Evolutionary conservation across 1,139 yeast genomes (phyloP), one percentile per base, ranked within the genome.

Genomic region (Nakaseomyces nivariensis): DNA sequence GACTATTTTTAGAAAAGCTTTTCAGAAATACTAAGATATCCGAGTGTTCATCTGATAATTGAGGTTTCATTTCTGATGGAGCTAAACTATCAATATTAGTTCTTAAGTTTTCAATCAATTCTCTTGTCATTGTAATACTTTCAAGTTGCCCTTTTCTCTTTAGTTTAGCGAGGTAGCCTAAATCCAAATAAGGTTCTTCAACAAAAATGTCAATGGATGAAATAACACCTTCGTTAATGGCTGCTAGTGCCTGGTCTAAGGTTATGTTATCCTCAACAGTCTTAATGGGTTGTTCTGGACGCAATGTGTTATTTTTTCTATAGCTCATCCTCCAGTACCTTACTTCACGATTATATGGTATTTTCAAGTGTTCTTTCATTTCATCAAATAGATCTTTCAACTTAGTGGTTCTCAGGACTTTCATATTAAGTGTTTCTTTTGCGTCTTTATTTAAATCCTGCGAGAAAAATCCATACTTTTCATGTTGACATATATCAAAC

Each of bases 401-500:
- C 10, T 77, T 71, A 41, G 78, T 77, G 1, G 81, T 76, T 59
- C 82, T 85, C 57, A 78, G 73, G 3, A 85, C 74, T 60, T 77
- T 79, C 45, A 82, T 60, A 0, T 66, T 61, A 1, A 71, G 43
- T 0, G 95, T 85, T 51, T 73, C 75, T 7, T 81, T 74, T 4
- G 69, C 71, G 1, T 72, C 68, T 33, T 72, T 72, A 51, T 72
- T 73, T 31, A 79, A 64, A 1, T 71, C 74, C 37, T 78, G 75
- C 47, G 76, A 77, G 57, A 71, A 81, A 42, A 73, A 70, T 45
- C 72, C 54, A 11, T 62, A 56, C 17, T 60, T 57, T 7, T 76
- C 73, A 62, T 82, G 83, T 13, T 86, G 82, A 13, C 85, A 86
- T 45, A 85, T 64, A 64, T 90, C 97, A 63, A 86, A 85, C 0